Evolutionary conservation across 208 protist species (phyloP).

Genomic region (Leishmania tarentolae): DNA sequence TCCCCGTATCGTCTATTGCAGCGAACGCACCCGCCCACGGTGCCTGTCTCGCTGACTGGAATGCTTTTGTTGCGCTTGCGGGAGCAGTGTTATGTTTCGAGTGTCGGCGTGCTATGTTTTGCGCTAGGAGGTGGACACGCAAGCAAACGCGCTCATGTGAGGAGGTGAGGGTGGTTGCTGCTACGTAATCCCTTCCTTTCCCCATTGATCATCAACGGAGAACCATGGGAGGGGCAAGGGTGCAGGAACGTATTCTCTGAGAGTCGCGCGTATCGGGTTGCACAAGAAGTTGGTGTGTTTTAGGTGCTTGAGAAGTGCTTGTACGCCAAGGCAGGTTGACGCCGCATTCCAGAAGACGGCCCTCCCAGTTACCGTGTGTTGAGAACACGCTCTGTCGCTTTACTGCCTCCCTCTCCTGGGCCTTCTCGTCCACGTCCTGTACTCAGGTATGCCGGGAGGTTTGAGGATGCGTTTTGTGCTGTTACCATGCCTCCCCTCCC

Average conservation of each 20-base stretch:
- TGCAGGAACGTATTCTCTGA: neutral
- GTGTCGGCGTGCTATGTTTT: neutral
- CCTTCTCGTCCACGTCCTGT: neutral
- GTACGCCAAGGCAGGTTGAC: neutral
- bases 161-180: neutral
- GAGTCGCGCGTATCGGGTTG: neutral
- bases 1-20: neutral
- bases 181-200: neutral
- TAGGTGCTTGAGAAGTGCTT: neutral
- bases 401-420: no score
- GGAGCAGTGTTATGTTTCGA: no score
- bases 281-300: neutral
- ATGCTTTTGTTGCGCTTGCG: neutral
- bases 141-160: neutral
- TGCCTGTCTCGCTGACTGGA: neutral
- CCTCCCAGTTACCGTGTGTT: neutral
- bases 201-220: neutral
- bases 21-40: neutral
- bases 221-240: neutral
- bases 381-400: neutral
- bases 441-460: neutral
- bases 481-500: neutral
- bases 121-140: neutral
- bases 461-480: neutral
- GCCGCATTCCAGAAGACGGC: neutral